A percentile compares a stretch with the other conserved stretches of the same genome.
phyloP scores from a whole-genome alignment of 1,284 basidiomycete species.

The Volvariella volvacea region DNA sequence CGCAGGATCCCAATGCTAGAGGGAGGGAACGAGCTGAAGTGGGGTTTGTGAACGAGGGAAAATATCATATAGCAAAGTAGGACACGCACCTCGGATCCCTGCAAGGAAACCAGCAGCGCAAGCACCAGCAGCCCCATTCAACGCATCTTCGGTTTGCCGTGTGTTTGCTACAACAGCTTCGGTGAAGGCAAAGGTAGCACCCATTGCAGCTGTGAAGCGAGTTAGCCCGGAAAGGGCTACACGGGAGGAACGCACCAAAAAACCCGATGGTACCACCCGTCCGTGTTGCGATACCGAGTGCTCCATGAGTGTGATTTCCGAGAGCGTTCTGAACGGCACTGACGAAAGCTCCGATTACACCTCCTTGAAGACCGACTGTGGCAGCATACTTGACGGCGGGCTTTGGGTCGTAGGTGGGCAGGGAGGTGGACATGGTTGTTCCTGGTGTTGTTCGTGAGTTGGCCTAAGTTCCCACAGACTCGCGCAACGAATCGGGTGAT shows the following conservation, averaged over 20 bases:
- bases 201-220: constrained; percentile 72
- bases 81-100: constrained; percentile 66
- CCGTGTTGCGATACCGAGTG: constrained; percentile 79
- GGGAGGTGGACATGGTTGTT: constrained; percentile 27
- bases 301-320: constrained; percentile 74
- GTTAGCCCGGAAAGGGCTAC: not conserved
- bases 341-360: constrained; percentile 70
- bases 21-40: constrained; percentile 76
- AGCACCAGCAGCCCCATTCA: constrained; percentile 84
- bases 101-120: constrained; percentile 93
- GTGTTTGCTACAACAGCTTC: constrained; percentile 79
- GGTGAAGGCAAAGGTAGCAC: constrained; percentile 80
- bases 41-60: constrained; percentile 11
- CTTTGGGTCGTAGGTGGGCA: constrained; percentile 46
- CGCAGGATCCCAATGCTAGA: constrained; percentile 77
- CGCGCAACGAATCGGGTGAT: constrained; percentile 1
- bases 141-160: constrained; percentile 73
- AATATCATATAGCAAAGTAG: constrained; percentile 13
- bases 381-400: constrained; percentile 54
- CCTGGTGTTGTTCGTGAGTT: too few species aligned
- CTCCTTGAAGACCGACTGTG: constrained; percentile 61
- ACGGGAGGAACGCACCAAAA: constrained; percentile 53
- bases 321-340: constrained; percentile 84
- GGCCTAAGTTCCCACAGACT: constrained; percentile 10
- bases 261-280: constrained; percentile 77